Conservation (phyloP, 805 yeast species). For the Ogataea parapolymorpha region DNA sequence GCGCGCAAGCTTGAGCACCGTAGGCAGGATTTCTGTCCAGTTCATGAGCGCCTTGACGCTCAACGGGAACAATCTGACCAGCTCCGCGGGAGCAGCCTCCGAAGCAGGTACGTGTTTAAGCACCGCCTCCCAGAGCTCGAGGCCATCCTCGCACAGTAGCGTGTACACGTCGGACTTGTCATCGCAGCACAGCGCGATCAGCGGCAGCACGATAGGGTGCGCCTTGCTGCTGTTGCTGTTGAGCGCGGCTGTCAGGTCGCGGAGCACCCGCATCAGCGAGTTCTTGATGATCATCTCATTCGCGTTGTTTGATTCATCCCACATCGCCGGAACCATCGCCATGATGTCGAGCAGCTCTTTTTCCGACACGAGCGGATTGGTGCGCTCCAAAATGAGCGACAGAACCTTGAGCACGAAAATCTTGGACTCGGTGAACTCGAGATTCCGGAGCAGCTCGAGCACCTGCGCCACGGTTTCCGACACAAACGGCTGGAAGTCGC, state of each 20-base stretch:
- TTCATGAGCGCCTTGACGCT: constrained; percentile 57
- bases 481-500: constrained; percentile 63
- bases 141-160: constrained; percentile 78
- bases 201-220: constrained; percentile 59
- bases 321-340: constrained; percentile 60
- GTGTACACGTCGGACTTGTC: constrained; percentile 51
- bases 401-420: constrained; percentile 68
- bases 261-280: constrained; percentile 52
- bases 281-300: constrained; percentile 48
- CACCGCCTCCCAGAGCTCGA: constrained; percentile 74
- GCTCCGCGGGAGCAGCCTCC: constrained; percentile 31
- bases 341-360: constrained; percentile 50
- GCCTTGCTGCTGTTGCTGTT: constrained; percentile 48
- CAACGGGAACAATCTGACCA: constrained; percentile 47
- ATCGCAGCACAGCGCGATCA: constrained; percentile 61
- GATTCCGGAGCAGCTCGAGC: constrained; percentile 46
- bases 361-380: constrained; percentile 59
- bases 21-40: constrained; percentile 72
- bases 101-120: constrained; percentile 56
- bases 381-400: constrained; percentile 56
- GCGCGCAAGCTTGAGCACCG: constrained; percentile 57
- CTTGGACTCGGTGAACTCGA: constrained; percentile 70
- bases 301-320: constrained; percentile 57
- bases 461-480: constrained; percentile 48
- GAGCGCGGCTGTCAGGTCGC: constrained; percentile 53